phyloP scores from a whole-genome alignment of 2,329 filamentous ascomycete species.

The Phaeoacremonium minimum region DNA sequence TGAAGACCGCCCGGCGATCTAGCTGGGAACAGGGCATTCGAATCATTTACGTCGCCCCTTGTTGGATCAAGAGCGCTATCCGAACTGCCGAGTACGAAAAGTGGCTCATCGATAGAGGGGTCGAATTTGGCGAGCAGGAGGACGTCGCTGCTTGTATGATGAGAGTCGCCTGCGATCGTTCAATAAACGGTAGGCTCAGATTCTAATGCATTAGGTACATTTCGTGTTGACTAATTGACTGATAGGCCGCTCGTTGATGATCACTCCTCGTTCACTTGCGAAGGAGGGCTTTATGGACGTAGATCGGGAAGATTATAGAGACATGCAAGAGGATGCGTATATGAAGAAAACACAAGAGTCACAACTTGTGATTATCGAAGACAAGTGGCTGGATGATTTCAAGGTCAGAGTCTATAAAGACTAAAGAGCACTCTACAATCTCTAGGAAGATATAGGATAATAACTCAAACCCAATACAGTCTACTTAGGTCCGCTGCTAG shows the following conservation, averaged over 20 bases:
- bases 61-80: conserved; percentile 31
- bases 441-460: too few relatives aligned
- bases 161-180: conserved; percentile 23
- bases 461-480: too few relatives aligned
- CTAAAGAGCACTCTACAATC: too few relatives aligned
- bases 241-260: conserved; percentile 32
- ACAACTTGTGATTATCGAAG: conserved; percentile 35
- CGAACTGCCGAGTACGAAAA: conserved; percentile 33
- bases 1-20: conserved; percentile 31
- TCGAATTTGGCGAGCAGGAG: conserved; percentile 31
- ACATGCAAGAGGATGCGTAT: conserved; percentile 26
- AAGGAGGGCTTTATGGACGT: conserved; percentile 34
- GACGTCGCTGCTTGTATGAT: conserved; percentile 27
- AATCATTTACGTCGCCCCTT: conserved; percentile 40
- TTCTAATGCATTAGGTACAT: too few relatives aligned
- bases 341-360: conserved; percentile 30
- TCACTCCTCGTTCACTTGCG: conserved; percentile 27
- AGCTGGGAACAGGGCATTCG: conserved; percentile 36
- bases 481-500: too few relatives aligned
- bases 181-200: conserved; percentile 23
- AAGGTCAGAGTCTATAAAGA: conserved; percentile 27
- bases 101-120: conserved; percentile 29
- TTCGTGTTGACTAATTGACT: conserved; percentile 11
- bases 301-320: conserved; percentile 28
- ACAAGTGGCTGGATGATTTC: conserved; percentile 31